Evolutionary conservation across 345 rosid genomes (phyloP).

Genomic region (Corchorus capsularis): DNA sequence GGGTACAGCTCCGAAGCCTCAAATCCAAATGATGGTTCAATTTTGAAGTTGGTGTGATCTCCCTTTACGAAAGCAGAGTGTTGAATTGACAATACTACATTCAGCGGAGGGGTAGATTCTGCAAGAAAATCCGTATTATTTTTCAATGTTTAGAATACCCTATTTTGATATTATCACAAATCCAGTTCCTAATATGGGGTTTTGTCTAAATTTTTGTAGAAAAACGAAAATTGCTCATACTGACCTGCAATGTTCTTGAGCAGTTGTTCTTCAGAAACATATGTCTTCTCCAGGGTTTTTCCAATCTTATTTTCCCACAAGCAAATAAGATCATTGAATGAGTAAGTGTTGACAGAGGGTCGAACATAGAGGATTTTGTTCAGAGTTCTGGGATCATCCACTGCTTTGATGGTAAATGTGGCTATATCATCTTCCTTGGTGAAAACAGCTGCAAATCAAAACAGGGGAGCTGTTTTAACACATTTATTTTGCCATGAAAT

Average conservation of each 20-base stretch:
- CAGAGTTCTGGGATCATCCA: constrained; percentile 62
- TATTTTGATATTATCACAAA: background rate
- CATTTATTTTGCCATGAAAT: background rate
- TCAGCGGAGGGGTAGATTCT: constrained; percentile 14
- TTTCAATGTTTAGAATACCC: background rate
- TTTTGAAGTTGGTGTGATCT: constrained; percentile 40
- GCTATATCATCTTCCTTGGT: constrained; percentile 62
- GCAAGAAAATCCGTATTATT: background rate
- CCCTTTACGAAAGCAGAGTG: constrained; percentile 42
- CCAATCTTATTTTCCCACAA: constrained; percentile 78
- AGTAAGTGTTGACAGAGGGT: constrained; percentile 53
- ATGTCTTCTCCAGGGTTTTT: constrained; percentile 50
- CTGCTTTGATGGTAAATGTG: constrained; percentile 51
- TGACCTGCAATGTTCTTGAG: constrained; percentile 50
- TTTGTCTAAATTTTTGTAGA: background rate
- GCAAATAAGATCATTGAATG: constrained; percentile 54
- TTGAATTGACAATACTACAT: constrained; percentile 31
- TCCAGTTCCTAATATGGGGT: background rate
- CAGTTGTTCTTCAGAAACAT: constrained; percentile 55
- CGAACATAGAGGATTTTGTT: constrained; percentile 53
- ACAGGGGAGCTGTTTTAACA: background rate
- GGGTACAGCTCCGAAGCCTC: constrained; percentile 67
- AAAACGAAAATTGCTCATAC: background rate
- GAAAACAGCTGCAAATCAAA: constrained; percentile 33
- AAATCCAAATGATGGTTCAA: constrained; percentile 33